A percentile compares a stretch with the other conserved stretches of the same genome.
phyloP scores from a whole-genome alignment of 192 early-diverging fungal genomes.

The Geranomyces variabilis region DNA sequence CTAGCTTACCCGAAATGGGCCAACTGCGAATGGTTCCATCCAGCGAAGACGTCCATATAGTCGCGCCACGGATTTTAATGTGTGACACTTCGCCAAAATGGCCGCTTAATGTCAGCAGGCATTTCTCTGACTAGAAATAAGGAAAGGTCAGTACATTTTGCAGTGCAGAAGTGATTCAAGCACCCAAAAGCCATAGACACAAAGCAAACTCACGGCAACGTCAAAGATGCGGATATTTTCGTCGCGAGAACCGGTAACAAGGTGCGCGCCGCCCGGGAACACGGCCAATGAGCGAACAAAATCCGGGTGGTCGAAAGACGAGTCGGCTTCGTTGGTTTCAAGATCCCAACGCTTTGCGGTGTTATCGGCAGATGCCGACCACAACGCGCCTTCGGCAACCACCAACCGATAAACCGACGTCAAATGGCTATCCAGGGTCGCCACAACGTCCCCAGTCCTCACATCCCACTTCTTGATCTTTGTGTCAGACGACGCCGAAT shows the following conservation, averaged over 20 bases:
- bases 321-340: conserved; percentile 72
- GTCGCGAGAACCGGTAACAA: conserved; percentile 83
- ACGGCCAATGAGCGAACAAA: conserved; percentile 42
- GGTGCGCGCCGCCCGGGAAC: conserved; percentile 58
- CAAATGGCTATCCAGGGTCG: conserved; percentile 68
- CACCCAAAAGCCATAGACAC: too few relatives aligned
- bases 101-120: conserved; percentile 75
- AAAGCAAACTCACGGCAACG: conserved; percentile 71
- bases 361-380: conserved; percentile 94
- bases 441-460: conserved; percentile 45
- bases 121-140: conserved; percentile 65
- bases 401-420: conserved; percentile 76
- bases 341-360: conserved; percentile 85
- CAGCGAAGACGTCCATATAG: conserved; percentile 77
- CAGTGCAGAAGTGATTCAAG: too few relatives aligned
- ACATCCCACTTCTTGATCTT: conserved; percentile 69
- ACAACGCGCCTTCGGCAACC: conserved; percentile 69
- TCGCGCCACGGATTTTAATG: conserved; percentile 60
- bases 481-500: conserved; percentile 68
- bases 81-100: conserved; percentile 90
- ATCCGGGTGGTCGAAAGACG: conserved; percentile 77
- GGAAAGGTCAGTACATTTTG: background rate
- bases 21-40: conserved; percentile 87
- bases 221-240: conserved; percentile 89
- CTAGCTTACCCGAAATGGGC: conserved; percentile 54